phyloP scores from a whole-genome alignment of 768 basidiomycete species.

The Pulveroboletus frians region DNA sequence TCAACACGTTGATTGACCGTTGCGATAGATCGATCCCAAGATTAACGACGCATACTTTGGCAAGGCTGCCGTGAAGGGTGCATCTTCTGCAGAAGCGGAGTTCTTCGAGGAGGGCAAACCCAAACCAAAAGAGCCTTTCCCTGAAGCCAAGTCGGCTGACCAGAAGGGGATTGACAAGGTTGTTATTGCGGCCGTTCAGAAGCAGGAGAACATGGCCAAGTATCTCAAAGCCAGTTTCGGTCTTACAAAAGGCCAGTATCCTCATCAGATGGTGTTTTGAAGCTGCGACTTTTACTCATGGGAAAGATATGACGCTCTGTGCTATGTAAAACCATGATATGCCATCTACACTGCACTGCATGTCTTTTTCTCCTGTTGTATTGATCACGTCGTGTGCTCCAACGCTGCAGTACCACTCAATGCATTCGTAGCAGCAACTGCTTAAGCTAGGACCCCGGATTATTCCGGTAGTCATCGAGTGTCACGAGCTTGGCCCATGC shows the following conservation, averaged over 20 bases:
- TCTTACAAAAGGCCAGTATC: conserved; percentile 94
- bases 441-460: no score
- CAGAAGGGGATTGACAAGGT: conserved; percentile 85
- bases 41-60: conserved; percentile 93
- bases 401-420: no score
- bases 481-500: no score
- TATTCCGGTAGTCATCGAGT: no score
- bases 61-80: conserved; percentile 66
- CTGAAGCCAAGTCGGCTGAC: conserved; percentile 81
- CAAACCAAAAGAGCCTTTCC: conserved; percentile 81
- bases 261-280: conserved; percentile 92
- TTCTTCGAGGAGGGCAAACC: conserved; percentile 95
- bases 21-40: conserved; percentile 71
- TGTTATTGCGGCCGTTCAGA: conserved; percentile 80
- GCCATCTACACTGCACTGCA: conserved; percentile 13
- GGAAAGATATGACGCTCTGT: conserved; percentile 14
- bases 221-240: conserved; percentile 93
- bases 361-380: conserved; percentile 11
- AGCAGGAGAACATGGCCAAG: conserved; percentile 84
- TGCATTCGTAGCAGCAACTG: no score
- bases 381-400: conserved; percentile 9
- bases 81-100: conserved; percentile 86
- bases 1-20: conserved; percentile 1
- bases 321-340: conserved; percentile 26
- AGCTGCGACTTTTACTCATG: conserved; percentile 12